phyloP scores from a whole-genome alignment of 78 protist genomes.

The Bigelowiella natans region DNA sequence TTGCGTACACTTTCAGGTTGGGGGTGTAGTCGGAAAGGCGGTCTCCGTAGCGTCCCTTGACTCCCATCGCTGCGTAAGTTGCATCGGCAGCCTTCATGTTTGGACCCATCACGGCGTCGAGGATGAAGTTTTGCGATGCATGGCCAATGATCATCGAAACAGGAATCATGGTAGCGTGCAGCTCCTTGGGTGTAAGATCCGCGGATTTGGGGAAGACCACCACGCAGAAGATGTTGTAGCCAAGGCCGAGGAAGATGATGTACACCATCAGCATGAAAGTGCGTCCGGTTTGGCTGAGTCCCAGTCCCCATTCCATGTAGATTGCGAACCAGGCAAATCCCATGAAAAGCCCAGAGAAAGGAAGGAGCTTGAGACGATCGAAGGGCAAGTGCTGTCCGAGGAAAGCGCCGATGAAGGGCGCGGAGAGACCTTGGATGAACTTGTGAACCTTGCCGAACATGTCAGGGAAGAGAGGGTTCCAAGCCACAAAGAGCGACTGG shows the following conservation, averaged over 20 bases:
- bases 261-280: too few relatives aligned
- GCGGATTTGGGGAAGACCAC: not conserved
- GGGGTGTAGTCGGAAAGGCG: not conserved
- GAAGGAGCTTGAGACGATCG: not conserved
- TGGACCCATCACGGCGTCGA: not conserved
- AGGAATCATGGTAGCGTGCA: not conserved
- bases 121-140: not conserved
- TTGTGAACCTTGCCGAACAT: not conserved
- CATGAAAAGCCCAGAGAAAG: not conserved
- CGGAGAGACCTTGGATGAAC: not conserved
- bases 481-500: not conserved
- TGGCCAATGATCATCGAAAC: not conserved
- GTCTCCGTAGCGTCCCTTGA: not conserved
- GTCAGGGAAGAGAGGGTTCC: not conserved
- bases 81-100: not conserved
- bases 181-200: not conserved
- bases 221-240: not conserved
- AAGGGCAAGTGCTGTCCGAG: not conserved
- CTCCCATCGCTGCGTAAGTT: not conserved
- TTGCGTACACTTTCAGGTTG: too few relatives aligned
- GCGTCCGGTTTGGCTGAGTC: too few relatives aligned
- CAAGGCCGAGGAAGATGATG: too few relatives aligned
- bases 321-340: not conserved
- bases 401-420: not conserved
- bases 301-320: not conserved